Percentiles rank a stretch among this genome's conserved stretches.
phyloP scores from a whole-genome alignment of 2,329 filamentous ascomycete species.

The Exophiala xenobiotica region DNA sequence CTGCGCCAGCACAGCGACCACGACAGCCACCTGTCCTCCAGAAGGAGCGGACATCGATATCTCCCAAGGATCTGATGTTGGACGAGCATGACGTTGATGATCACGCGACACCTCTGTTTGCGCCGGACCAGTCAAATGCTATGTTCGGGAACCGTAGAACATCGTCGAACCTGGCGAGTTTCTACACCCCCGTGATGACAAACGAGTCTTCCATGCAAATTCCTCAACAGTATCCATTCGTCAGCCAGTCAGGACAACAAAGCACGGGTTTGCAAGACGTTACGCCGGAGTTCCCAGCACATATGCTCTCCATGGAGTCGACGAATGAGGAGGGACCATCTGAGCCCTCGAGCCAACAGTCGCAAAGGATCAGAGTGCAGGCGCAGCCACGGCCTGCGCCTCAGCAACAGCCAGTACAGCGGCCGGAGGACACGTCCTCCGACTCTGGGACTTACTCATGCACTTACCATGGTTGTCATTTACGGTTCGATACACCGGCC shows the following conservation, averaged over 20 bases:
- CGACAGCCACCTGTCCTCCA: slow-evolving; percentile 41
- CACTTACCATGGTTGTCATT: slow-evolving; percentile 86
- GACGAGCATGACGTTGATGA: slow-evolving; percentile 78
- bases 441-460: slow-evolving; percentile 92
- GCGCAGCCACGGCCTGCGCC: slow-evolving; percentile 22
- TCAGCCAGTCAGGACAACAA: slow-evolving; percentile 30
- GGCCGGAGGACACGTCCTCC: slow-evolving; percentile 65
- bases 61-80: slow-evolving; percentile 84
- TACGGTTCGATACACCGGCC: slow-evolving; percentile 82
- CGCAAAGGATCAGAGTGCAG: slow-evolving; percentile 30
- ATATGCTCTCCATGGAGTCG: slow-evolving; percentile 62
- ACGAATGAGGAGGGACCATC: slow-evolving; percentile 52
- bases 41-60: slow-evolving; percentile 76
- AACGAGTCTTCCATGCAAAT: slow-evolving; percentile 26
- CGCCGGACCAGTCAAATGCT: slow-evolving; percentile 53
- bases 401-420: slow-evolving; percentile 47
- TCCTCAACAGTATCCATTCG: slow-evolving; percentile 31
- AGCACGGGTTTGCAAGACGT: slow-evolving; percentile 40
- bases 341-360: slow-evolving; percentile 28
- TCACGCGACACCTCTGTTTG: slow-evolving; percentile 69
- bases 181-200: slow-evolving; percentile 35
- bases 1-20: slow-evolving; percentile 41
- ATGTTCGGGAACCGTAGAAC: slow-evolving; percentile 52
- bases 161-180: slow-evolving; percentile 32
- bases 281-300: slow-evolving; percentile 58